phyloP scores from a whole-genome alignment of 805 yeast species.

The Hanseniaspora taiwanica region DNA sequence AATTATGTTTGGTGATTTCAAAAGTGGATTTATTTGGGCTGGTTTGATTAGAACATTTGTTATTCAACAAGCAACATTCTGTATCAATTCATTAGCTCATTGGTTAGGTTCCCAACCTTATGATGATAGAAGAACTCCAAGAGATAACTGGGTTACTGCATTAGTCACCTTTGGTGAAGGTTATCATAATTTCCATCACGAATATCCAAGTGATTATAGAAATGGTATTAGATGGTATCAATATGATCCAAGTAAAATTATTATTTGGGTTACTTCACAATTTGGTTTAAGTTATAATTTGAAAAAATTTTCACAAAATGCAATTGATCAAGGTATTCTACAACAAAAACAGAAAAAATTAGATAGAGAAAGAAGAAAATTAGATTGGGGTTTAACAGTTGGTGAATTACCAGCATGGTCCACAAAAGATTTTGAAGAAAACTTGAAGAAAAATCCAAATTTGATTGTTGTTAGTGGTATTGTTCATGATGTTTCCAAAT shows the following conservation, averaged over 20 bases:
- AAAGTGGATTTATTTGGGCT: conserved; percentile 66
- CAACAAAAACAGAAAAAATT: conserved; percentile 78
- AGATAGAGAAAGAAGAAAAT: conserved; percentile 43
- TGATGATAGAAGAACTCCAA: conserved; percentile 77
- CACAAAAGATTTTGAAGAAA: conserved; percentile 40
- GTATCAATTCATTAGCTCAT: conserved; percentile 77
- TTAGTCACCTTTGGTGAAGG: conserved; percentile 82
- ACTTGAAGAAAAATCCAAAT: conserved; percentile 39
- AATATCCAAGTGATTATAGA: conserved; percentile 81
- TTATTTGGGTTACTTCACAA: conserved; percentile 45
- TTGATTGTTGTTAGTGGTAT: conserved; percentile 65
- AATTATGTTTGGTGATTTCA: conserved; percentile 41
- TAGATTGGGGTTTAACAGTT: conserved; percentile 68
- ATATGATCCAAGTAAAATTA: conserved; percentile 68
- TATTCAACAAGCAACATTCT: conserved; percentile 78
- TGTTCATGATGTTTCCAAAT: conserved; percentile 59
- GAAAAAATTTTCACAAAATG: conserved; percentile 65
- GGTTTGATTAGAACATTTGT: conserved; percentile 57
- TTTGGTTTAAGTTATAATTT: conserved; percentile 61
- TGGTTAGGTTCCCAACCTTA: conserved; percentile 81
- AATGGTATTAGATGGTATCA: conserved; percentile 81
- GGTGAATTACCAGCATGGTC: conserved; percentile 64
- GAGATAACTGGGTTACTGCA: conserved; percentile 72
- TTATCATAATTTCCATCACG: conserved; percentile 83
- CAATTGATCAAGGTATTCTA: conserved; percentile 67